phyloP scores from a whole-genome alignment of 1,284 basidiomycete genomes.

The Boletus sp. region DNA sequence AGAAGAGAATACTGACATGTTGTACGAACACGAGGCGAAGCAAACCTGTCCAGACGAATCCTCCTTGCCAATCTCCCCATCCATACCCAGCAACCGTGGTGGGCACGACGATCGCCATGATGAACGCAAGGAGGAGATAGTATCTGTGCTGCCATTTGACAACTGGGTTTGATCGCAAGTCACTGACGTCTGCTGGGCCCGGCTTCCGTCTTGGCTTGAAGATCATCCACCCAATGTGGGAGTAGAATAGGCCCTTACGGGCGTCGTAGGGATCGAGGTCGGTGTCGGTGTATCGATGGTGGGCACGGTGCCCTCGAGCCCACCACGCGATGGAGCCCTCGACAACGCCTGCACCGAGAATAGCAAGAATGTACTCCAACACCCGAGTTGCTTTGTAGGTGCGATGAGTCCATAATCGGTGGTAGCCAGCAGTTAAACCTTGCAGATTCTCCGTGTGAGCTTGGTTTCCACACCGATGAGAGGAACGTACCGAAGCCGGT shows the following conservation, averaged over 20 bases:
- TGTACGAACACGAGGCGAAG: constrained; percentile 82
- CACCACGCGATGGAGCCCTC: constrained; percentile 93
- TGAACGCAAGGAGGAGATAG: constrained; percentile 71
- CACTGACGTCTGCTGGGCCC: constrained; percentile 84
- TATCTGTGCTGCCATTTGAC: constrained; percentile 85
- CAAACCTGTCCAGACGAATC: constrained; percentile 81
- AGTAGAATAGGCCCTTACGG: constrained; percentile 76
- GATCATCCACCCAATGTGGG: constrained; percentile 91
- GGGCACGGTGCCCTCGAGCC: constrained; percentile 87
- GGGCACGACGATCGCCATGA: constrained; percentile 75
- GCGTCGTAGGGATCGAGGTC: constrained; percentile 92
- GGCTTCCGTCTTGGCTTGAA: constrained; percentile 84
- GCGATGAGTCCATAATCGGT: constrained; percentile 88
- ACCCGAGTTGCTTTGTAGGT: constrained; percentile 84
- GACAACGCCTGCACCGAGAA: constrained; percentile 83
- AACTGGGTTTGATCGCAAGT: constrained; percentile 75
- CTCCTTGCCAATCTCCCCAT: constrained; percentile 84
- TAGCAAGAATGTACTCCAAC: constrained; percentile 77
- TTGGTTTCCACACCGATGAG: not conserved
- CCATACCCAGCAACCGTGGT: constrained; percentile 72
- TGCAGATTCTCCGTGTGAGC: not conserved
- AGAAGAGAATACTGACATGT: constrained; percentile 58
- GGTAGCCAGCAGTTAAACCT: constrained; percentile 77
- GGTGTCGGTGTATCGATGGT: constrained; percentile 93
- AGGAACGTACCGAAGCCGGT: constrained; percentile 67